Evolutionary conservation across 1,139 yeast species (phyloP).

Genomic region (Blastobotrys capitulatus): DNA sequence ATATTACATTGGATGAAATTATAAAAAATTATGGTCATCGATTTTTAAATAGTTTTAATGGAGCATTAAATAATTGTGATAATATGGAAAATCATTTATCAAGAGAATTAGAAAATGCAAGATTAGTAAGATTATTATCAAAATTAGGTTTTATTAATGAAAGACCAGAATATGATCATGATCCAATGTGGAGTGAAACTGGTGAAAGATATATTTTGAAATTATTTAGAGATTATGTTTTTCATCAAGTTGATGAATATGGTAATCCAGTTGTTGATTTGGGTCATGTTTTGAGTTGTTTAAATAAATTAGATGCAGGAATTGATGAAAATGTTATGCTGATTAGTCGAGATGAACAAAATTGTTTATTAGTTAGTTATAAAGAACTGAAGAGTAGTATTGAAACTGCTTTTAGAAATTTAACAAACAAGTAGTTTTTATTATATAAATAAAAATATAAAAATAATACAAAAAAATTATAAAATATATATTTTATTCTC

Average conservation of each 20-base stretch:
- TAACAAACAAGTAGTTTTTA: slow-evolving; percentile 24
- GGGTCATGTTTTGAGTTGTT: slow-evolving; percentile 68
- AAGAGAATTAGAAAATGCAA: slow-evolving; percentile 80
- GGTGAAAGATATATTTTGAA: slow-evolving; percentile 73
- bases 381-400: slow-evolving; percentile 60
- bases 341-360: slow-evolving; percentile 68
- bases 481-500: too few relatives aligned
- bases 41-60: slow-evolving; percentile 35
- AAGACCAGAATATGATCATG: slow-evolving; percentile 59
- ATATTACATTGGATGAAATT: slow-evolving; percentile 14
- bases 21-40: slow-evolving; percentile 24
- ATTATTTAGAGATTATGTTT: slow-evolving; percentile 77
- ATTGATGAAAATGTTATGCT: slow-evolving; percentile 75
- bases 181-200: slow-evolving; percentile 63
- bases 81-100: slow-evolving; percentile 59
- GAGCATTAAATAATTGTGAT: slow-evolving; percentile 55
- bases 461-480: too few relatives aligned
- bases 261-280: slow-evolving; percentile 80
- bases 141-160: slow-evolving; percentile 77
- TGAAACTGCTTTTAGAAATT: slow-evolving; percentile 63
- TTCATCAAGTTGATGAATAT: slow-evolving; percentile 72
- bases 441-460: not conserved
- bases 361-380: slow-evolving; percentile 25
- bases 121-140: slow-evolving; percentile 74
- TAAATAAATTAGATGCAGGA: slow-evolving; percentile 92